Base-by-base conservation (phyloP, 139 green algal genomes). In the Chlorella sp. region DNA sequence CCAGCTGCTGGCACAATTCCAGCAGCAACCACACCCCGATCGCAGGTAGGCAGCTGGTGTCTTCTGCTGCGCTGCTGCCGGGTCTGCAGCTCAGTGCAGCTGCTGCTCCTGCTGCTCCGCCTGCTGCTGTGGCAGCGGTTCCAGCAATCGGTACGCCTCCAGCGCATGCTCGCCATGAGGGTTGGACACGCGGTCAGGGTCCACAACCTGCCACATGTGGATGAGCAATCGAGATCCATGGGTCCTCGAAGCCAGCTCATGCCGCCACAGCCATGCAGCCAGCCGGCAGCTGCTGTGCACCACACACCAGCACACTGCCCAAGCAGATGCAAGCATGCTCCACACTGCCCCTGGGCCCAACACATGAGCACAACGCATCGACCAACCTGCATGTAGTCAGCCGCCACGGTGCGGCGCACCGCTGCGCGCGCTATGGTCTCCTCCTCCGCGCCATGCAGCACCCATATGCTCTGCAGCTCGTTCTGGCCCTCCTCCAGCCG, bases 101-200 rank as follows among this genome's bases (percentile, higher is more conserved):
- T 2, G 4, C 2, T 40, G 51, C 41, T 36, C 19, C 60, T 22
- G 77, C 77, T 16, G 40, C 60, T 1, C 28, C 40, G 0, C 32
- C 24, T 3, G 77, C 76, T 22, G 22, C 76, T n/a, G 76, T 60
- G 22, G 51, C 11, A 81, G 0, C 9, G 60, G 77, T 30, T 83
- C 77, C 11, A 83, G 60, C 38, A 83, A 32, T 0, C 77, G 41
- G 30, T 74, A 73, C 13, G 60, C 77, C 22, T 83, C 77, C 30
- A 83, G 28, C 7, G 77, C 77, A 34, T 83, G 77, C 58, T 83
- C 77, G 7, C 77, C 64, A 19, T 73, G 75, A 20, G 75, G 75
- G 51, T 81, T 81, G 73, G 74, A 80, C 46, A 80, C 74, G 36
- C 77, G 44, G 41, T 83, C 77, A 0, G 77, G 77, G 60, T 83